phyloP scores from a whole-genome alignment of 345 rosid genomes.

The Eucalyptus curtisii region DNA sequence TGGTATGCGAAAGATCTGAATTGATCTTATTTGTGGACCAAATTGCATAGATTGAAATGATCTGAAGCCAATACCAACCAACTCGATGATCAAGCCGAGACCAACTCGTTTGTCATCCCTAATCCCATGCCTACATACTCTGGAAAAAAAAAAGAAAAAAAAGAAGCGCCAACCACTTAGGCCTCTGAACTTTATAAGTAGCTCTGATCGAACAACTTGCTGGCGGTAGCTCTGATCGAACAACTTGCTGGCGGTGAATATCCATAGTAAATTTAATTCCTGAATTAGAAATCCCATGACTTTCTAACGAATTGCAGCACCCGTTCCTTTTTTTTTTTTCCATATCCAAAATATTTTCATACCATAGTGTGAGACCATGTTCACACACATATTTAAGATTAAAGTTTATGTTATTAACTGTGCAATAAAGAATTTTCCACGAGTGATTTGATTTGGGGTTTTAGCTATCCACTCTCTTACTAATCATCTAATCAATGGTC shows the following conservation, averaged over 20 bases:
- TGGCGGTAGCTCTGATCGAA: accelerated
- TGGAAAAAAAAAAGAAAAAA: no score
- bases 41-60: neutral
- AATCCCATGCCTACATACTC: neutral
- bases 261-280: neutral
- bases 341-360: neutral
- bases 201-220: neutral
- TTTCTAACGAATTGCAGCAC: neutral
- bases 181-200: neutral
- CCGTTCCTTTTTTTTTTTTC: neutral
- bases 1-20: neutral
- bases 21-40: neutral
- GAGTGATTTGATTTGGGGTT: neutral
- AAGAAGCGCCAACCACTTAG: neutral
- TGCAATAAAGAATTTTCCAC: neutral
- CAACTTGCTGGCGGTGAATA: neutral
- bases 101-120: neutral
- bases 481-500: neutral
- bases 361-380: neutral
- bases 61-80: neutral
- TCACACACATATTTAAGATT: neutral
- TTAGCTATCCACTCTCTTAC: neutral
- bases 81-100: neutral
- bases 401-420: neutral
- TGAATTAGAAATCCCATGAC: neutral